phyloP scores from a whole-genome alignment of 805 yeast genomes.

The Nakazawaea populi region DNA sequence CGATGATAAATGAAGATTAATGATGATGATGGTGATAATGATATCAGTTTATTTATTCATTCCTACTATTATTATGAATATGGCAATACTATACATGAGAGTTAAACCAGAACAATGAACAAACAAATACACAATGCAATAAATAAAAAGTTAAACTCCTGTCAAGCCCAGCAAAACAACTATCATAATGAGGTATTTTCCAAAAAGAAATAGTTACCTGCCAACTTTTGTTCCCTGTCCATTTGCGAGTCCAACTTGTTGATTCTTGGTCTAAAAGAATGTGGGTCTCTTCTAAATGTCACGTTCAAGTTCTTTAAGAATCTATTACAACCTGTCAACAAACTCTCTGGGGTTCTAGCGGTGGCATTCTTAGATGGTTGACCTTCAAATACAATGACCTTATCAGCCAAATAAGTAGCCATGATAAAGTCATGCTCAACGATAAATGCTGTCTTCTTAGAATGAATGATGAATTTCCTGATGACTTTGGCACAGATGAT shows the following conservation, averaged over 20 bases:
- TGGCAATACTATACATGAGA: background rate
- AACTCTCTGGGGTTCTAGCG: conserved; percentile 87
- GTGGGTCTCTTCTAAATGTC: conserved; percentile 99
- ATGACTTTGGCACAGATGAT: conserved; percentile 97
- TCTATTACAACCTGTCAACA: conserved; percentile 94
- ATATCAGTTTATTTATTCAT: background rate
- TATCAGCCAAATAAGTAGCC: conserved; percentile 99
- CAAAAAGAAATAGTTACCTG: conserved; percentile 95
- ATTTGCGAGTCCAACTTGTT: conserved; percentile 96
- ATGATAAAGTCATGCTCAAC: conserved; percentile 99
- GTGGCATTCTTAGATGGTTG: conserved; percentile 77
- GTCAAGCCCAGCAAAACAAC: background rate
- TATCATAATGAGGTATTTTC: conserved; percentile 51
- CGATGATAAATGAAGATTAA: too few relatives aligned
- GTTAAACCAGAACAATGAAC: background rate
- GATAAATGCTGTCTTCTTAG: conserved; percentile 97
- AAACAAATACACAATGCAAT: conserved; percentile 1
- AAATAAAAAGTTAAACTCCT: background rate
- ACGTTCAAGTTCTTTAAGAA: conserved; percentile 96
- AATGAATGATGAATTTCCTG: conserved; percentile 91
- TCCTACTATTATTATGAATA: background rate
- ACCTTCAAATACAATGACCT: conserved; percentile 98
- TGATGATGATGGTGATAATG: background rate
- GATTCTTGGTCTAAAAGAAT: conserved; percentile 96
- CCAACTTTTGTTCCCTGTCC: conserved; percentile 94